These are phyloP conservation scores for Fusarium sp. DNA, from an alignment of 2,329 filamentous ascomycete genomes.

Conservation along the genomic window DNA sequence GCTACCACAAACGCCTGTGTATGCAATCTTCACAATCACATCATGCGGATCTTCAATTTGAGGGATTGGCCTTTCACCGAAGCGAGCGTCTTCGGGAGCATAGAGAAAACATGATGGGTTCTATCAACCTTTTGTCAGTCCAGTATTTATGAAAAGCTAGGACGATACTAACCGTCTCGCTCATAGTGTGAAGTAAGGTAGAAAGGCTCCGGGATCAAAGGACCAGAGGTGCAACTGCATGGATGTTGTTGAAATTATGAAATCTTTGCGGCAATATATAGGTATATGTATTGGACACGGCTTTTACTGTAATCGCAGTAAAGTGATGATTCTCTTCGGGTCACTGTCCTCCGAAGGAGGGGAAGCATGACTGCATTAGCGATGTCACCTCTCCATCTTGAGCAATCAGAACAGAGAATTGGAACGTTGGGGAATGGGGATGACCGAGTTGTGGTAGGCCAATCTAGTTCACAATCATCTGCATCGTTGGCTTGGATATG, in stretches of 20 bases:
- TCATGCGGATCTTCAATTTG: constrained; percentile 38
- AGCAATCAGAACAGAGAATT: background rate
- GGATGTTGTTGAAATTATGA: background rate
- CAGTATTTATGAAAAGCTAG: too few relatives aligned
- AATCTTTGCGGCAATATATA: background rate
- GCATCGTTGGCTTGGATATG: background rate
- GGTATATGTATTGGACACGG: background rate
- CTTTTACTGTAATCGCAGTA: background rate
- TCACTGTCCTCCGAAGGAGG: constrained; percentile 15
- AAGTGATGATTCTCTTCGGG: constrained; percentile 15
- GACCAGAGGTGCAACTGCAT: background rate
- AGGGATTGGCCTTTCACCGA: constrained; percentile 32
- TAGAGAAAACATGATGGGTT: constrained; percentile 38
- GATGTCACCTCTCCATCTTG: background rate
- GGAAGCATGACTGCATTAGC: background rate
- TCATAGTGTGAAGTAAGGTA: background rate
- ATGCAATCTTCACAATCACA: constrained; percentile 35
- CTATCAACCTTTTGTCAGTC: background rate
- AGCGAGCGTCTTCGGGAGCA: constrained; percentile 28
- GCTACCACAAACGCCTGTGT: constrained; percentile 42
- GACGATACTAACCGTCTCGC: background rate
- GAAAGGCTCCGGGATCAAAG: background rate
- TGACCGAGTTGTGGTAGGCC: background rate
- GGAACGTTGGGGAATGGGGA: background rate
- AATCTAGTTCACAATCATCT: background rate